Base-by-base conservation (phyloP, 148 eudicot species). In the Agrostemma githago region DNA sequence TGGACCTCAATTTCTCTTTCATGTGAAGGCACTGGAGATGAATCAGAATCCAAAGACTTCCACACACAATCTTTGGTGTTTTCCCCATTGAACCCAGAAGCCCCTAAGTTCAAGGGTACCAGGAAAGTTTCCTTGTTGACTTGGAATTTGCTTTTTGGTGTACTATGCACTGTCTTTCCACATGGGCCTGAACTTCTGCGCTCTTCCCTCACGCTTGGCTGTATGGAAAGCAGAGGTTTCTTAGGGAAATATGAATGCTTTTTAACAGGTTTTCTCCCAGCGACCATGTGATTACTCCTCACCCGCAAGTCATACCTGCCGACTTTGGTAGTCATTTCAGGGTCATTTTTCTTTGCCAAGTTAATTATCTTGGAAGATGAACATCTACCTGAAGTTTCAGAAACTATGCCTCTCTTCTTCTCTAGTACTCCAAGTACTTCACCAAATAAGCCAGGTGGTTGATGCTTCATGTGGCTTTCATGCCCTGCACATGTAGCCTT, bases 301-400 rank as follows among this genome's bases (percentile, higher is more conserved):
- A 71, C 79, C 51, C 59, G 68, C 60, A 62, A 53, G 66, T 73
- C 73, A 81, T 67, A 44, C 51, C 58, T 76, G 40, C 76, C 66
- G 44, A 48, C 80, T 17, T 62, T 78, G 38, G 54, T 77, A 20
- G 66, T 80, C 58, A 42, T 77, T 81, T 80, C 78, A 56, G 15
- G 43, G 57, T 59, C 76, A 74, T 61, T 77, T 66, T 79, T 89
- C 82, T 82, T 85, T 12, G 68, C 69, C 20, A 75, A 85, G 76
- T 68, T 80, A 42, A 84, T 81, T 75, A 84, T 67, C 71, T 82
- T 88, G 17, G 84, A 78, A 71, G 82, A 68, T 37, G 72, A 81
- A 83, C 83, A 76, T 72, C 46, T 73, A 72, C 76, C 78, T 58
- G 82, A 77, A 46, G 74, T 78, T 83, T 78, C 90, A n/a, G 85